Evolutionary conservation across 805 yeast genomes (phyloP), one percentile per base, ranked within the genome.

Genomic region (Kodamaea lidongshanica): DNA sequence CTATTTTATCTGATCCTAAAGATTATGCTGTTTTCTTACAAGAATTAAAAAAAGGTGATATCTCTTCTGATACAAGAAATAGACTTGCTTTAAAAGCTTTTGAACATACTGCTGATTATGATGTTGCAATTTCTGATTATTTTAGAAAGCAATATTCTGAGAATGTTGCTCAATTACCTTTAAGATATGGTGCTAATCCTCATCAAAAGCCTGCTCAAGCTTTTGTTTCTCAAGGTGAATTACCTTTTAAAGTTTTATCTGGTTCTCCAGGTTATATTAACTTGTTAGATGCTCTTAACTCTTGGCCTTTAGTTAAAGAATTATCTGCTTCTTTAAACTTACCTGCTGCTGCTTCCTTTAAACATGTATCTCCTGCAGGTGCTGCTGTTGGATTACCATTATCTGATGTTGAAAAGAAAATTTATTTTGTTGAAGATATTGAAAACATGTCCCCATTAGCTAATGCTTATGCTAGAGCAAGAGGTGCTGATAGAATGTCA

Each of bases 401-500:
- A 48, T 54, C 81, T 27, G 98, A 88, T 30, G 68, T 78, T 41
- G 98, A 92, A 70, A 88, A 87, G 74, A 83, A 89, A 64, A 76
- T 89, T 42, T 92, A 92, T 72, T 92, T 92, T 57, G 98, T 92
- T 41, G 78, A 77, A 46, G 96, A 86, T 59, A 86, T 89, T 52
- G 95, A 85, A 62, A 85, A 88, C 71, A 70, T 92, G 57, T 85
- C 96, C 8, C 97, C 98, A 34, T 72, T 92, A 54, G 98, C 98
- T 41, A 82, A 83, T 54, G 98, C 98, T 35, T 92, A 92, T 54
- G 98, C 98, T 21, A 84, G 97, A 67, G 98, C 98, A 34, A 84
- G 98, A 65, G 98, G 98, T 61, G 98, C 98, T 46, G 98, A 92
- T 66, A 81, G 98, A 74, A 92, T 92, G 98, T 88, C 96, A 5